These are phyloP conservation scores for Crassisporium funariophilum DNA, from an alignment of 768 basidiomycete species.

Conservation along the genomic window DNA sequence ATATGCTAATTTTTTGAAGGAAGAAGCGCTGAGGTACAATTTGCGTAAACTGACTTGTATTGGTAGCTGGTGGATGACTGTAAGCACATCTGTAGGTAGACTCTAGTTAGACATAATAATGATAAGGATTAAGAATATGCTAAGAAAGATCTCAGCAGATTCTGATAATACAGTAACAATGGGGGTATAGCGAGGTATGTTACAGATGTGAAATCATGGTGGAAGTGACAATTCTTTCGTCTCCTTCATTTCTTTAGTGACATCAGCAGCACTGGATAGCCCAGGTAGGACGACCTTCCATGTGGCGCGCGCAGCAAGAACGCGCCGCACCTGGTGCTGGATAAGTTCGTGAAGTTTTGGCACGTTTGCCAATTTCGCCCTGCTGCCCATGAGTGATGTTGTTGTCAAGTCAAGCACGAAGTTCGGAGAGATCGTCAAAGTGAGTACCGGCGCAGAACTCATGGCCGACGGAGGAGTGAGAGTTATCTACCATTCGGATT, in stretches of 20 bases:
- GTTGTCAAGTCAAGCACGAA: slow-evolving; percentile 87
- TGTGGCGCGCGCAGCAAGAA: slow-evolving; percentile 57
- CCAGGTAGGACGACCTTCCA: slow-evolving; percentile 75
- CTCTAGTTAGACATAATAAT: too few relatives aligned
- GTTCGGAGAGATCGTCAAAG: slow-evolving; percentile 77
- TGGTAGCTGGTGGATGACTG: too few relatives aligned
- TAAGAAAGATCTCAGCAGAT: slow-evolving; percentile 11
- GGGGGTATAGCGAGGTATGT: slow-evolving; percentile 9
- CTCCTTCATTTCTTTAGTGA: slow-evolving; percentile 38
- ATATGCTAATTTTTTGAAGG: too few relatives aligned
- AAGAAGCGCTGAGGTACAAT: too few relatives aligned
- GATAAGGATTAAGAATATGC: slow-evolving; percentile 13
- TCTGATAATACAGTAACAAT: slow-evolving; percentile 6
- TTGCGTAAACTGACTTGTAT: too few relatives aligned
- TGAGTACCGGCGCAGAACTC: slow-evolving; percentile 59
- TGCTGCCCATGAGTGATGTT: slow-evolving; percentile 90
- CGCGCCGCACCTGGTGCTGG: slow-evolving; percentile 75
- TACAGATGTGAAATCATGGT: slow-evolving; percentile 3
- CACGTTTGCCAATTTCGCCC: slow-evolving; percentile 96
- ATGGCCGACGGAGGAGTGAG: slow-evolving; percentile 61
- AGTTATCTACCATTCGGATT: slow-evolving; percentile 66
- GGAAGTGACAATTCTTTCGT: slow-evolving; percentile 29
- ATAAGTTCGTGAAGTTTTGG: slow-evolving; percentile 97
- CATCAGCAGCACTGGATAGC: slow-evolving; percentile 41
- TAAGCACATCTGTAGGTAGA: too few relatives aligned